Evolutionary conservation across 208 protist species (phyloP).

Genomic region (Wallacemonas sp.): DNA sequence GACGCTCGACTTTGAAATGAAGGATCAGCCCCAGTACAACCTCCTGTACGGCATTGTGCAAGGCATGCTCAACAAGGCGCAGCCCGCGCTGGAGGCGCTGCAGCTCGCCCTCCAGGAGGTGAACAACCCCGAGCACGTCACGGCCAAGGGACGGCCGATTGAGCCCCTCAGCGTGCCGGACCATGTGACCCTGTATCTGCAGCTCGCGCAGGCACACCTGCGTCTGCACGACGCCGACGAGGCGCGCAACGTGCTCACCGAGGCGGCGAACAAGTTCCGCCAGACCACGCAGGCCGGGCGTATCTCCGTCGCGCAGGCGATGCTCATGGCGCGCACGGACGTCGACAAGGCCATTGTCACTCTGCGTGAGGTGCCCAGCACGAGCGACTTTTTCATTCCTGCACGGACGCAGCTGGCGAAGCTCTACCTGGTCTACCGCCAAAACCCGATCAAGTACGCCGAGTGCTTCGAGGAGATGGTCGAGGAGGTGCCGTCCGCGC

Average conservation of each 20-base stretch:
- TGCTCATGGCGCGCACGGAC: conserved; percentile 83
- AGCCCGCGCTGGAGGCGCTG: conserved; percentile 75
- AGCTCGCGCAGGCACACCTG: conserved; percentile 82
- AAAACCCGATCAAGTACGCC: conserved; percentile 79
- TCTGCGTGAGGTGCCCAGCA: conserved; percentile 70
- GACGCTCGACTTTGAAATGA: conserved; percentile 93
- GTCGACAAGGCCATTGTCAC: conserved; percentile 85
- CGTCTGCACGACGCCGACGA: conserved; percentile 75
- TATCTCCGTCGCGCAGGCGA: conserved; percentile 80
- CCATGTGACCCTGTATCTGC: conserved; percentile 86
- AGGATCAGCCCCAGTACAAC: conserved; percentile 92
- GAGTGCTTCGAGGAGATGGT: conserved; percentile 92
- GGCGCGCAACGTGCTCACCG: conserved; percentile 64
- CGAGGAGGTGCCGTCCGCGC: conserved; percentile 62
- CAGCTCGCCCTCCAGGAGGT: conserved; percentile 42
- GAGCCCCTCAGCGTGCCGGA: conserved; percentile 81
- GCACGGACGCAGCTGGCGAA: conserved; percentile 89
- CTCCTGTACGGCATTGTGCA: conserved; percentile 88
- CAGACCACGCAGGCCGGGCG: conserved; percentile 74
- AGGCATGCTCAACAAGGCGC: conserved; percentile 56
- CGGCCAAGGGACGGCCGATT: conserved; percentile 45
- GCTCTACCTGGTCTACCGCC: conserved; percentile 83
- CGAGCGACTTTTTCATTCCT: conserved; percentile 74
- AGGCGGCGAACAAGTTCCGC: conserved; percentile 63
- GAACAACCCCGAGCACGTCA: conserved; percentile 20